Evolutionary conservation across 2,329 filamentous ascomycete species (phyloP), one percentile per base, ranked within the genome.

Genomic region (Aureobasidium sp.): DNA sequence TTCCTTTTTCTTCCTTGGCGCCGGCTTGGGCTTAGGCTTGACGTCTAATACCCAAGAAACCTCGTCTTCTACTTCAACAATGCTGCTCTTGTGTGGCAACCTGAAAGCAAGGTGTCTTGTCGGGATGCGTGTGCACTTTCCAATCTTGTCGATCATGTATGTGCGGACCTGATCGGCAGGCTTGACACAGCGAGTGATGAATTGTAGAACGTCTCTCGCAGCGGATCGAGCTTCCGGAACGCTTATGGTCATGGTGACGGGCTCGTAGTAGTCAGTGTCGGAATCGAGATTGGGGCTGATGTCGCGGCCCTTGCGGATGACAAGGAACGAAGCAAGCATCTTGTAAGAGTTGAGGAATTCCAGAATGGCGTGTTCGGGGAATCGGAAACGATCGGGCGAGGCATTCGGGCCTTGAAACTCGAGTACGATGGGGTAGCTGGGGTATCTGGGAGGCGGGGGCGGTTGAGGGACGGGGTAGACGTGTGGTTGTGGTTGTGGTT

Each of bases 321-420:
- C 81, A 10, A 93, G 72, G 63, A 91, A 93, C 1, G 86, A 90
- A 3, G 84, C 84, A 38, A 89, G 77, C 2, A 87, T 78, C n/a
- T 75, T 74, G 41, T 67, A 61, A 3, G 60, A 60, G 10, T 64
- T 63, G 1, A 83, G 71, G 62, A 81, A 83, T 64, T 93, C 86
- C 45, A 91, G 67, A 29, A 91, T 84, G 66, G 84, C 86, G 64
- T 86, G 85, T 59, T 84, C 86, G 2, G 88, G 88, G 58, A 93
- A 90, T 42, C 88, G 71, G 64, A 87, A 90, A 22, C 86, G 79
- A 65, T 91, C 87, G 40, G 85, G 86, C 2, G 74, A 81, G 29
- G 83, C 83, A 41, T 79, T 78, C 14, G 62, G 59, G 14, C 42
- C 16, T 57, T 61, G 4, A 65, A 88, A 88, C 59, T 88, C 84